A percentile compares a stretch with the other conserved stretches of the same genome.
Conservation (phyloP, 1,284 basidiomycete species). For the Ganoderma resinaceum region DNA sequence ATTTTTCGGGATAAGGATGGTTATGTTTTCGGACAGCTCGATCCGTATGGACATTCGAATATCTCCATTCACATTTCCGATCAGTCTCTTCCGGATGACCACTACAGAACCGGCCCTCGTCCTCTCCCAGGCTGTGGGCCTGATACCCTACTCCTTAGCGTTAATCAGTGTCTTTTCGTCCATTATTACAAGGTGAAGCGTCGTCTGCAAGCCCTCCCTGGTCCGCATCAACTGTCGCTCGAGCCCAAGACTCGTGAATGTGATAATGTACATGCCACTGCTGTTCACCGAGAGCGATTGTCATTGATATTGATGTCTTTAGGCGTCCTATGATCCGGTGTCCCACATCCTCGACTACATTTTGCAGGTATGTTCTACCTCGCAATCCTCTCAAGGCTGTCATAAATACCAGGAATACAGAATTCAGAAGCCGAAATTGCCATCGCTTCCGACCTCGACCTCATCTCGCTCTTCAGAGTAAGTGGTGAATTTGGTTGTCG, state of each 20-base stretch:
- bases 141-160: neutral
- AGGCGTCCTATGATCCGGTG: conserved; percentile 19
- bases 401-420: neutral
- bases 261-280: neutral
- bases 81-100: neutral
- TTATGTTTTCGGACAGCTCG: neutral
- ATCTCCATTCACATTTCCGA: conserved; percentile 6
- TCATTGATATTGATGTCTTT: neutral
- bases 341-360: conserved; percentile 15
- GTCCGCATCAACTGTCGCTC: conserved; percentile 22
- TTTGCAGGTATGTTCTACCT: neutral
- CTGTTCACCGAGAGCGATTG: neutral
- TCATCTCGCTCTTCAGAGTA: conserved; percentile 16
- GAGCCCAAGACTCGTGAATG: neutral
- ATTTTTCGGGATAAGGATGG: conserved; percentile 1
- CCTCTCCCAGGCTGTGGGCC: neutral
- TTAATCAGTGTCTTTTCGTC: conserved; percentile 32
- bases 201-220: conserved; percentile 26
- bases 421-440: neutral
- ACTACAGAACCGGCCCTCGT: conserved; percentile 2
- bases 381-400: no score
- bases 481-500: neutral
- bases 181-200: conserved; percentile 35
- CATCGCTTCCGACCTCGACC: conserved; percentile 6
- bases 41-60: neutral